Evolutionary conservation across 352 stramenopile genomes (phyloP), one percentile per base, ranked within the genome.

Genomic region (Globisporangium echinulatum): DNA sequence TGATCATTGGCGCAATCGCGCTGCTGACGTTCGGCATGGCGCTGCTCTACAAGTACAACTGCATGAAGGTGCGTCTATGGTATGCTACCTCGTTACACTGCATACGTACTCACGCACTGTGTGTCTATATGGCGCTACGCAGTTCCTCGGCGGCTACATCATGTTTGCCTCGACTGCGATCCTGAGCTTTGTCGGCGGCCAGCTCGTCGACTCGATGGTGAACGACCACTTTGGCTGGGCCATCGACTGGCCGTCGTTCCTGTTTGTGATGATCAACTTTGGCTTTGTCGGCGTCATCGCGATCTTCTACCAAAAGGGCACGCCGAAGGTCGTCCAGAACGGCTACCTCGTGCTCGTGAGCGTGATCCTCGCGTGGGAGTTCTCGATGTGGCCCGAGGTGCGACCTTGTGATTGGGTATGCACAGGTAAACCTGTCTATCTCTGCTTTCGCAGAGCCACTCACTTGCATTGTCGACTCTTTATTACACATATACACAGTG

Each of bases 361-460:
- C 54, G 93, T 99, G 15, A 98, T 99, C 60, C 80, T 99, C 59
- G 95, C 96, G 15, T 99, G 96, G 94, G 83, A 99, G 62, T 90
- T 99, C 43, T 97, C 89, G 49, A 96, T 97, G 77, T 98, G 98
- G 72, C 94, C 96, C 37, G 87, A 97, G 96, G 90, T 95, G 91
- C 75, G 53, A 14, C 25, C 11, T 2, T 33, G 17, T 19, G 17
- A 14, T 10, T 9, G 7, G 3, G 42, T 10, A 19, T 19, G 17
- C 17, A 19, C 17, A 19, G 17, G 17, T 19, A 19, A 19, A 19
- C 17, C 17, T 19, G 17, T 19, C 17, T 19, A 19, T 19, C 17
- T 19, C 17, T 47, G 42, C 10, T 47, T 3, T 3, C 4, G 42
- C 3, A 47, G 42, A 47, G 42, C 42, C 10, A 47, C 17, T 19